Evolutionary conservation across 257 asterid genomes (phyloP).

Genomic region (Penstemon newberryi): DNA sequence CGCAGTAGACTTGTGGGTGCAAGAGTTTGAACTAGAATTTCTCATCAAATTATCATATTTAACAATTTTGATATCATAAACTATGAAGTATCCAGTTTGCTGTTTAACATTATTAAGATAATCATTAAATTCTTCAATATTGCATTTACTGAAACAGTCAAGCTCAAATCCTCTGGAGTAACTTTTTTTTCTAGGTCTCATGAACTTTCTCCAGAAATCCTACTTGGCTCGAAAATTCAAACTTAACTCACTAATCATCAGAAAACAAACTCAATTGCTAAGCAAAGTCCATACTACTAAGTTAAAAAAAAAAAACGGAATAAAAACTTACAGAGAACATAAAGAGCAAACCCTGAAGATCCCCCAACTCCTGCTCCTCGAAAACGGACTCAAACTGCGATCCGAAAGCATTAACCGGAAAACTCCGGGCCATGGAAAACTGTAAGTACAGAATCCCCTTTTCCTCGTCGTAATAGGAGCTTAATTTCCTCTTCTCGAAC

Average conservation of each 20-base stretch:
- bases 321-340: constrained; percentile 81
- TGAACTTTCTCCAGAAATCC: constrained; percentile 16
- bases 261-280: neutral
- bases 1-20: too few relatives aligned
- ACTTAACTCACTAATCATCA: constrained; percentile 1
- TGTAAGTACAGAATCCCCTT: constrained; percentile 78
- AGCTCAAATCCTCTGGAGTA: too few relatives aligned
- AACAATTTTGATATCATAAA: too few relatives aligned
- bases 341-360: constrained; percentile 87
- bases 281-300: neutral
- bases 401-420: constrained; percentile 39
- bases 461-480: constrained; percentile 60
- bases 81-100: too few relatives aligned
- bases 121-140: too few relatives aligned
- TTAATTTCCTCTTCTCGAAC: constrained; percentile 66
- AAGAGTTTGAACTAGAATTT: too few relatives aligned
- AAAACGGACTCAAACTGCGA: constrained; percentile 47
- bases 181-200: neutral
- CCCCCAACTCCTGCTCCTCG: constrained; percentile 67
- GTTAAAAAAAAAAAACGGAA: neutral
- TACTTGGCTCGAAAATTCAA: constrained; percentile 10
- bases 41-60: too few relatives aligned
- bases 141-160: too few relatives aligned
- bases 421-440: constrained; percentile 41
- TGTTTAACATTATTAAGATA: too few relatives aligned